Evolutionary conservation across 352 stramenopile species (phyloP), one percentile per base, ranked within the genome.

Genomic region (Pythium chondricola): DNA sequence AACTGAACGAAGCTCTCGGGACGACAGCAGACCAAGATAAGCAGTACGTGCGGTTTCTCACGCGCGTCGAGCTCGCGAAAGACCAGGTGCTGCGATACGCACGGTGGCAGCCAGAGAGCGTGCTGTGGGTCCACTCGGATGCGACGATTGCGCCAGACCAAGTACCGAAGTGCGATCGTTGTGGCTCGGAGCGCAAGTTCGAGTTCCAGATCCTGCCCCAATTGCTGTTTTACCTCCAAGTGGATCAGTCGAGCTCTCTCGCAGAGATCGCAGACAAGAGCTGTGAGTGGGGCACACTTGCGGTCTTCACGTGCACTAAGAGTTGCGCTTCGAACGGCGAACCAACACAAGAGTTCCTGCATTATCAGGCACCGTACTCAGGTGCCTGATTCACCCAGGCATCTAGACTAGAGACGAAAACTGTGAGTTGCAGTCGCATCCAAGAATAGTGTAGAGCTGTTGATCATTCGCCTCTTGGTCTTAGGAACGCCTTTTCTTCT

Each of bases 191-290:
- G 22, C 85, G 93, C 21, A 74, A 83, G 47, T 98, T 97, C 54
- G 93, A 98, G 71, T 97, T 97, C 56, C 93, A 98, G 59, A 75
- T 98, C 54, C 75, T 98, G 52, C 93, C 93, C 0, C 93, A 98
- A 71, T 82, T 98, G 38, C 53, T 98, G 0, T 94, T 95, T 61
- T 97, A 95, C 58, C 56, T 98, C 30, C 61, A 86, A 22, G 72
- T 95, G 30, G 74, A 96, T 61, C 60, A 81, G 36, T 52, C 68
- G 13, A 73, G 69, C 33, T 80, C 73, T 26, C 65, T 86, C 18
- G 57, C 65, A 20, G 51, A 83, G 25, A 79, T 90, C 21, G 45
- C 48, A 2, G 62, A 70, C 17, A 74, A 81, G 25, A 83, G 65
- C 43, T 83, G 95, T 31, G 91, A 97, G 52, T 98, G 86, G 84